Evolutionary conservation across 208 protist species (phyloP).

Genomic region (Leishmania major): DNA sequence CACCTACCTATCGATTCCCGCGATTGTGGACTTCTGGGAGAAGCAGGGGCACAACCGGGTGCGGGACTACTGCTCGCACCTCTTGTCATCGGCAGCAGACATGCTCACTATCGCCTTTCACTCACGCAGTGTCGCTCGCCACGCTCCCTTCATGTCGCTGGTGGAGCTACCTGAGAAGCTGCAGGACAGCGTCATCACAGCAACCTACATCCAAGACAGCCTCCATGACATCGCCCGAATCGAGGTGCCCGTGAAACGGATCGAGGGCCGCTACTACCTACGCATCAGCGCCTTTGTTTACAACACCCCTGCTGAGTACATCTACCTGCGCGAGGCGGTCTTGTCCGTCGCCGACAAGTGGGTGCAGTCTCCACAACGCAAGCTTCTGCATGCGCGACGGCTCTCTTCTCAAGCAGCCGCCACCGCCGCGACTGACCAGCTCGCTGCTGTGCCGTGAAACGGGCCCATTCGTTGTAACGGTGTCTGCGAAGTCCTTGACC

Average conservation of each 20-base stretch:
- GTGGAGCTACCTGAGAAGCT: slow-evolving; percentile 82
- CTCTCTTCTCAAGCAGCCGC: neutral
- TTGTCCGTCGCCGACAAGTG: slow-evolving; percentile 62
- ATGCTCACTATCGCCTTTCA: slow-evolving; percentile 77
- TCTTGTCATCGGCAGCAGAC: slow-evolving; percentile 52
- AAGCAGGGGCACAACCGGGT: slow-evolving; percentile 60
- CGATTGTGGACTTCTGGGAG: slow-evolving; percentile 80
- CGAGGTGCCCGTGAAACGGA: slow-evolving; percentile 89
- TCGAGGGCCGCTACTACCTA: slow-evolving; percentile 80
- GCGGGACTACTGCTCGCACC: slow-evolving; percentile 48
- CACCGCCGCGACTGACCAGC: neutral
- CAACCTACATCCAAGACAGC: slow-evolving; percentile 79
- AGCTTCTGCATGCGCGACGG: slow-evolving; percentile 15
- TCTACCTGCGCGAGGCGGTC: slow-evolving; percentile 78
- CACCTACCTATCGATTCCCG: slow-evolving; percentile 79
- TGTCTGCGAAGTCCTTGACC: slow-evolving; percentile 56
- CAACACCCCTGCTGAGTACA: slow-evolving; percentile 86
- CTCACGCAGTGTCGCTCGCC: slow-evolving; percentile 68
- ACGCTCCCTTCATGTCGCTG: slow-evolving; percentile 85
- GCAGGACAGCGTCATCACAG: slow-evolving; percentile 62
- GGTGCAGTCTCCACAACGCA: slow-evolving; percentile 28
- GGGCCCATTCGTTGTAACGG: slow-evolving; percentile 60
- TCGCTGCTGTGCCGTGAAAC: slow-evolving; percentile 42
- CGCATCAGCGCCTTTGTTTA: slow-evolving; percentile 91
- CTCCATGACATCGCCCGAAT: slow-evolving; percentile 78